Evolutionary conservation across 106 monocot genomes (phyloP).

Genomic region (Alisma plantagoaquatica): DNA sequence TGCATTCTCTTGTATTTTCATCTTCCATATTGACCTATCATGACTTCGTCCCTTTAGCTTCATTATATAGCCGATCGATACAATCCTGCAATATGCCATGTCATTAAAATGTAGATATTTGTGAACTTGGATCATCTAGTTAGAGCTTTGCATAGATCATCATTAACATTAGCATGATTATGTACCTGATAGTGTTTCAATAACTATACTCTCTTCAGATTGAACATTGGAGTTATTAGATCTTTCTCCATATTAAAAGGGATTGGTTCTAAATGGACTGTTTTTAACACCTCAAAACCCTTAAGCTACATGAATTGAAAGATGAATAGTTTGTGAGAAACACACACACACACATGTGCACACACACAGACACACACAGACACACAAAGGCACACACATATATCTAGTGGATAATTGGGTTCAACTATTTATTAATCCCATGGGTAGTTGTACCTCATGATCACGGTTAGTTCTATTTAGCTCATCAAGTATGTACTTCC

Average conservation of each 20-base stretch:
- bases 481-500: constrained; percentile 45
- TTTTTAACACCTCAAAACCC: constrained; percentile 69
- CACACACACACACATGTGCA: no score
- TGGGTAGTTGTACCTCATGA: constrained; percentile 29
- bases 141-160: no score
- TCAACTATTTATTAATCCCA: background rate
- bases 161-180: no score
- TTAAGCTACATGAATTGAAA: constrained; percentile 34
- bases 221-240: constrained; percentile 65
- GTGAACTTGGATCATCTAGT: no score
- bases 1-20: no score
- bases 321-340: background rate
- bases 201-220: constrained; percentile 67
- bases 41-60: no score
- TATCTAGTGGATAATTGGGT: background rate
- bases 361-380: no score
- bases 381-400: background rate
- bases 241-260: constrained; percentile 76
- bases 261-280: constrained; percentile 61
- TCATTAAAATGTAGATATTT: no score
- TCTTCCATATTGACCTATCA: no score
- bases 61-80: no score
- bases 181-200: constrained; percentile 81
- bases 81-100: no score
- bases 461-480: constrained; percentile 45